Evolutionary conservation across 371 early-diverging fungal species (phyloP).

Genomic region (Dinochytrium kinnereticum): DNA sequence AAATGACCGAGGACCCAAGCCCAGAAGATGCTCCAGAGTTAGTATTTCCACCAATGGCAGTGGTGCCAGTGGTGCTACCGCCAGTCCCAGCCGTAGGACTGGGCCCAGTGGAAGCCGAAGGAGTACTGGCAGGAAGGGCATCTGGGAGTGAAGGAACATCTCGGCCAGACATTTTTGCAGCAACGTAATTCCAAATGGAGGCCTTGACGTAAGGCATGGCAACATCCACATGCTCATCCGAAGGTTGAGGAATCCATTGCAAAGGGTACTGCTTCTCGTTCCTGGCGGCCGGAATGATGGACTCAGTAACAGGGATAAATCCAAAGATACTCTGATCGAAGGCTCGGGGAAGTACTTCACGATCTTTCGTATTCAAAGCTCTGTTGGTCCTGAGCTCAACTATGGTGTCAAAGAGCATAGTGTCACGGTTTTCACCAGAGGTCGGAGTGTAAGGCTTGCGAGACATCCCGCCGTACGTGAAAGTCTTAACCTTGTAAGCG

Average conservation of each 20-base stretch:
- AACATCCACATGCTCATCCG: not conserved
- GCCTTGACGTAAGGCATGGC: not conserved
- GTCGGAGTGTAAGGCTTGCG: conserved; percentile 6
- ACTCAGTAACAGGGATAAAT: not conserved
- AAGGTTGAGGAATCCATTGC: conserved; percentile 11
- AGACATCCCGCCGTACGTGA: not conserved
- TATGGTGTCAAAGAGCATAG: too few relatives aligned
- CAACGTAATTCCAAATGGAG: conserved; percentile 8
- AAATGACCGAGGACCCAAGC: too few relatives aligned
- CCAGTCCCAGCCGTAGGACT: too few relatives aligned
- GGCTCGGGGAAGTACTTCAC: too few relatives aligned
- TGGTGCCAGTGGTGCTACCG: too few relatives aligned
- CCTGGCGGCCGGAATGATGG: not conserved
- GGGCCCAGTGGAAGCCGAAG: too few relatives aligned
- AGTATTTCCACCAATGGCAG: too few relatives aligned
- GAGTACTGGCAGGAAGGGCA: too few relatives aligned
- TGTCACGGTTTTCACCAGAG: conserved; percentile 3
- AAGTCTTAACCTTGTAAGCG: not conserved
- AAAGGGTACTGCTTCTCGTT: not conserved
- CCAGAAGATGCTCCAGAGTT: too few relatives aligned
- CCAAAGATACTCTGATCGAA: not conserved
- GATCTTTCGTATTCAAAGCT: too few relatives aligned
- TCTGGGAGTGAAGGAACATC: too few relatives aligned
- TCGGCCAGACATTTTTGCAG: not conserved
- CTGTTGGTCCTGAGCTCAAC: too few relatives aligned